Conservation (phyloP, 768 basidiomycete genomes). For the Rhizopogon rudus region DNA sequence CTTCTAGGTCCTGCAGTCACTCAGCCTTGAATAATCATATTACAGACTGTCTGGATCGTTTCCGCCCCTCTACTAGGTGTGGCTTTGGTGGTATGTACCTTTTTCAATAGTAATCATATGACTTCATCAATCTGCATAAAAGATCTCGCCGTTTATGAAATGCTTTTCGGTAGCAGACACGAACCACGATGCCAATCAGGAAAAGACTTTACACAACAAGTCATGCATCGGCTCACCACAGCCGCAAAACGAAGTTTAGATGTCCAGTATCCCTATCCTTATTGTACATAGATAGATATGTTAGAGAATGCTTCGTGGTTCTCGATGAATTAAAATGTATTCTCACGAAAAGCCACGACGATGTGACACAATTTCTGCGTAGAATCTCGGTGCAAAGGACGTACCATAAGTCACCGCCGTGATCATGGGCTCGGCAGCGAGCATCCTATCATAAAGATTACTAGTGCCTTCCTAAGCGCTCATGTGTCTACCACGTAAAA, state of each 20-base stretch:
- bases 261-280: conserved; percentile 9
- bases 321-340: background rate
- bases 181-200: conserved; percentile 10
- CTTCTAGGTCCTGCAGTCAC: conserved; percentile 5
- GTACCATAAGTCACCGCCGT: too few species aligned
- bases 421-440: background rate
- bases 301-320: background rate
- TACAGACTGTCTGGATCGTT: conserved; percentile 67
- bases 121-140: conserved; percentile 6
- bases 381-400: too few species aligned
- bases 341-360: background rate
- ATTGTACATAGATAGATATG: conserved; percentile 8
- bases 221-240: conserved; percentile 5
- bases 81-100: conserved; percentile 51
- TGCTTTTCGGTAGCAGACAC: conserved; percentile 18
- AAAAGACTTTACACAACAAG: conserved; percentile 12
- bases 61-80: conserved; percentile 66
- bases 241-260: conserved; percentile 13
- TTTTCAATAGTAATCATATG: background rate
- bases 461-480: background rate
- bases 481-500: background rate
- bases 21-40: conserved; percentile 10
- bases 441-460: background rate
- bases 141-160: conserved; percentile 26
- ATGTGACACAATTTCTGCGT: background rate